Conservation (phyloP, 768 basidiomycete genomes). For the Lactarius trivialis region DNA sequence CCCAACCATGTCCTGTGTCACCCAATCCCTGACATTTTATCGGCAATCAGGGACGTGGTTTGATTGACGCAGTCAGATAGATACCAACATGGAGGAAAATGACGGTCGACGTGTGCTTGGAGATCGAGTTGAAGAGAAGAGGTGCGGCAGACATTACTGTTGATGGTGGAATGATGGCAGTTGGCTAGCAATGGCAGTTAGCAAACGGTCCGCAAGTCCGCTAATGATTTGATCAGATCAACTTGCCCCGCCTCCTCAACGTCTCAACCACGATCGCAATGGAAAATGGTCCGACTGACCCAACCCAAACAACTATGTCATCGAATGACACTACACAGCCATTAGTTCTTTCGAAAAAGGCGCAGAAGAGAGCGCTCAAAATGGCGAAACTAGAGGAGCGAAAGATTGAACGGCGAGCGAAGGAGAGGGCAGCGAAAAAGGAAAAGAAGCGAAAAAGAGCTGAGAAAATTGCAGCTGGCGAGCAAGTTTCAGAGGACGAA, state of each 20-base stretch:
- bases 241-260: not conserved
- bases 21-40: slow-evolving; percentile 55
- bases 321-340: not conserved
- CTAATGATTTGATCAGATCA: not conserved
- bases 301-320: not conserved
- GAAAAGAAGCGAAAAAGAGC: slow-evolving; percentile 59
- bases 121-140: slow-evolving; percentile 31
- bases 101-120: slow-evolving; percentile 77
- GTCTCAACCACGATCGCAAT: slow-evolving; percentile 2
- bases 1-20: slow-evolving; percentile 69
- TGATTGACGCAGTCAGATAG: not conserved
- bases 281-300: not conserved
- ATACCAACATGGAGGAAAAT: slow-evolving; percentile 80
- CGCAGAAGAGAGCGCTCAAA: slow-evolving; percentile 69
- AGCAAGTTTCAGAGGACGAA: slow-evolving; percentile 44
- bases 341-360: slow-evolving; percentile 60
- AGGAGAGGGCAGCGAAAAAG: slow-evolving; percentile 71
- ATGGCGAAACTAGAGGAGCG: slow-evolving; percentile 54
- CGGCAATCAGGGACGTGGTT: slow-evolving; percentile 2
- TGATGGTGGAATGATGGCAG: not conserved
- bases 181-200: not conserved
- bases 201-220: slow-evolving; percentile 6
- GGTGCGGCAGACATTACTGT: slow-evolving; percentile 12
- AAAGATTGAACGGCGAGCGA: slow-evolving; percentile 70
- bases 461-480: slow-evolving; percentile 59